Conservation (phyloP, 1,139 yeast genomes). For the Kluyveromyces sp. region DNA sequence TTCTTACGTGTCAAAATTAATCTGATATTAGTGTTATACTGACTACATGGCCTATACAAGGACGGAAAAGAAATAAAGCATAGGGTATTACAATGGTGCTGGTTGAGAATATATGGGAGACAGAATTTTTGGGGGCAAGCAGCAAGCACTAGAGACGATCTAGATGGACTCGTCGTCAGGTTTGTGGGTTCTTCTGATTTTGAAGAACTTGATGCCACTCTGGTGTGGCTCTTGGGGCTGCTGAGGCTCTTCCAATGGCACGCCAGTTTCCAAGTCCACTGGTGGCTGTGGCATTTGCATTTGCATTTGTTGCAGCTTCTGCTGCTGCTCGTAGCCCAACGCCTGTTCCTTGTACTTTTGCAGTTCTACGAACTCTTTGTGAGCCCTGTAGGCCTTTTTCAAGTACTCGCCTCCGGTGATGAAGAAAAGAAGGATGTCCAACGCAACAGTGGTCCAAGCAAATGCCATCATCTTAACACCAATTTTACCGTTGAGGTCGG, state of each 20-base stretch:
- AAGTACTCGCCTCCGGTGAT: slow-evolving; percentile 49
- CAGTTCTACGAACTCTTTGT: slow-evolving; percentile 23
- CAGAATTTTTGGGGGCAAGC: background rate
- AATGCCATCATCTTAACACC: slow-evolving; percentile 57
- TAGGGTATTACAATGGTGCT: background rate
- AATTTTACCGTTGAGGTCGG: slow-evolving; percentile 39
- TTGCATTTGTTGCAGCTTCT: slow-evolving; percentile 7
- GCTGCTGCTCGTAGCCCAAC: slow-evolving; percentile 15
- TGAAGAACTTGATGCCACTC: slow-evolving; percentile 73
- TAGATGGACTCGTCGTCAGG: slow-evolving; percentile 58
- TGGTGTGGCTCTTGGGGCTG: slow-evolving; percentile 32
- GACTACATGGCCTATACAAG: background rate
- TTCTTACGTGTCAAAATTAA: no score
- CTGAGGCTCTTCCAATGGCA: slow-evolving; percentile 22
- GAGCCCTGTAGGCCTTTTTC: slow-evolving; percentile 33
- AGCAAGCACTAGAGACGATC: slow-evolving; percentile 8
- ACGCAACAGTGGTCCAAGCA: slow-evolving; percentile 62
- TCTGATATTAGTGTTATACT: background rate
- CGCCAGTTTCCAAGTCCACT: slow-evolving; percentile 14
- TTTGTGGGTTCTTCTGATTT: slow-evolving; percentile 58
- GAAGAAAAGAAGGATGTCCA: slow-evolving; percentile 46
- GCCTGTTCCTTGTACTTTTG: slow-evolving; percentile 20
- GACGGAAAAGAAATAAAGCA: background rate
- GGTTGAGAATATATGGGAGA: background rate
- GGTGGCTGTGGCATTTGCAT: slow-evolving; percentile 14